Evolutionary conservation across 2,329 filamentous ascomycete genomes (phyloP), one percentile per base, ranked within the genome.

Genomic region (Aspergillus luchuensis): DNA sequence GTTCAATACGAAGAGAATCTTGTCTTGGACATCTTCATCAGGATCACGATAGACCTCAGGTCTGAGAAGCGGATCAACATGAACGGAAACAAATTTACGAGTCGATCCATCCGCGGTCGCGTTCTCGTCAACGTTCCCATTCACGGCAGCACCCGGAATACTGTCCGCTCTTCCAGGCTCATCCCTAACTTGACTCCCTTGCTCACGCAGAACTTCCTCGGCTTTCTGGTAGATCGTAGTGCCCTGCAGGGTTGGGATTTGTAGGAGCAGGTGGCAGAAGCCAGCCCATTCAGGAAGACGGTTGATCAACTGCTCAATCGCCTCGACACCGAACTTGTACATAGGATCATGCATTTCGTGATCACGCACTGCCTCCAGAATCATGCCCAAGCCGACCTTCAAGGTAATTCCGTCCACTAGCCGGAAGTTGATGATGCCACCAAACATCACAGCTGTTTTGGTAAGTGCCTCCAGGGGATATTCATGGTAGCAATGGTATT

Each of bases 251-350:
- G 87, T 90, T 0, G 90, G 89, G 41, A 97, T 92, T 63, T 91
- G 89, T 21, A 96, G 78, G 5, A 99, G 84, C 63, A 95, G 87
- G 63, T 90, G 89, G 74, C 94, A 98, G 70, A 97, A 96, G 2
- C 91, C 91, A n/a, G 92, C 92, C 95, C 95, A 99, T 72, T 99
- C 95, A 4, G 87, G 84, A 52, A 99, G 87, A 43, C 95, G 87
- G 41, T 87, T 84, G 58, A 92, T 88, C 57, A 98, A 85, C 75
- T 98, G 92, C 74, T 97, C 89, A 62, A 99, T 84, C 15, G 95
- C 95, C 74, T 99, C 95, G 11, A 99, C 84, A 10, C 96, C 95
- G 73, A 99, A 99, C 71, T 97, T 97, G 81, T 95, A 98, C 95
- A 99, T 98, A 1, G 91, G 88, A 62, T 93, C 88, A 33, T 96